phyloP scores from a whole-genome alignment of 2,329 filamentous ascomycete species.

The Tolypocladium pustulatum region DNA sequence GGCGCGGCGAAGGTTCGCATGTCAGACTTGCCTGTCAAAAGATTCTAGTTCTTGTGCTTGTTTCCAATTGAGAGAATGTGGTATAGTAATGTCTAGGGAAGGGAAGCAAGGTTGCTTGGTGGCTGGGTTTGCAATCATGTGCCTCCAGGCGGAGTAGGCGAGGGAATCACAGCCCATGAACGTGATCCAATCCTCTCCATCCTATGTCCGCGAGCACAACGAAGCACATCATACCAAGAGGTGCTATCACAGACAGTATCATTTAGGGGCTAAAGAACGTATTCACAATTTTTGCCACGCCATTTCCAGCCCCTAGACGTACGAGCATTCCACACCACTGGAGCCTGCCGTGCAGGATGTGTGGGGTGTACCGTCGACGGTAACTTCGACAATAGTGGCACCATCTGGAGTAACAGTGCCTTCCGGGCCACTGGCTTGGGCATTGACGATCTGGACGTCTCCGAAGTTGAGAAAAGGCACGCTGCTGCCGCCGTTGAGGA shows the following conservation, averaged over 20 bases:
- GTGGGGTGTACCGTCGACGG: not conserved
- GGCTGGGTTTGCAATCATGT: not conserved
- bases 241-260: too few relatives aligned
- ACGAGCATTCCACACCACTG: not conserved
- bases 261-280: too few relatives aligned
- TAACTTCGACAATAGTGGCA: not conserved
- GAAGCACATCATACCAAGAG: not conserved
- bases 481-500: not conserved
- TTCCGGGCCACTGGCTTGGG: not conserved
- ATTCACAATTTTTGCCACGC: not conserved
- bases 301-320: not conserved
- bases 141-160: too few relatives aligned
- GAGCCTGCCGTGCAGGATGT: not conserved
- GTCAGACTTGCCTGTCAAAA: constrained; percentile 11
- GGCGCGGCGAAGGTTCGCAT: constrained; percentile 35
- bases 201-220: not conserved
- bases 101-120: too few relatives aligned
- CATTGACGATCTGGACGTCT: not conserved
- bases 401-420: not conserved
- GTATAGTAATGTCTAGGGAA: not conserved
- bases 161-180: too few relatives aligned
- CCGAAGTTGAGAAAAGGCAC: not conserved
- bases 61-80: too few relatives aligned
- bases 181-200: too few relatives aligned
- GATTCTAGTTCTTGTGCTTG: not conserved